Conservation (phyloP, 331 rosid genomes). For the Saraca asoca region DNA sequence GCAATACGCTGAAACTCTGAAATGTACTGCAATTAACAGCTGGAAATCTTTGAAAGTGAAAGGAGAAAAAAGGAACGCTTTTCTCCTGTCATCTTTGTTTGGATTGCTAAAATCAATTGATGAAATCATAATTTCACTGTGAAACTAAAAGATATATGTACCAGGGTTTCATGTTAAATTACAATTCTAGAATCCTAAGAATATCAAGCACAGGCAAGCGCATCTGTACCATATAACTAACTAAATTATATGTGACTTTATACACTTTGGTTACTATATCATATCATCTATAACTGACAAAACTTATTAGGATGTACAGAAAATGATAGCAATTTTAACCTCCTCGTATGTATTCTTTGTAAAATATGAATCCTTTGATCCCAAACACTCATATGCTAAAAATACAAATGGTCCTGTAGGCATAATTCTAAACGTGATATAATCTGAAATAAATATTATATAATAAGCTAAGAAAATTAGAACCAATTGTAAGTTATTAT, state of each 20-base stretch:
- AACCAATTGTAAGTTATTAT: too few species aligned
- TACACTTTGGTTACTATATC: neutral
- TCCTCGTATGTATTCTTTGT: neutral
- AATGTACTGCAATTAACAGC: neutral
- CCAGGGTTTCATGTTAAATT: neutral
- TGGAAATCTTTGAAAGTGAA: neutral
- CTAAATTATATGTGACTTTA: conserved; percentile 1
- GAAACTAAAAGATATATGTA: neutral
- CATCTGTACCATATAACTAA: neutral
- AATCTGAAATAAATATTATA: too few species aligned
- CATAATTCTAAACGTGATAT: too few species aligned
- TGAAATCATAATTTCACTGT: neutral
- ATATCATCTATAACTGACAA: neutral
- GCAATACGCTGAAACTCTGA: neutral
- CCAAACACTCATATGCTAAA: too few species aligned
- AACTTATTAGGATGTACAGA: neutral
- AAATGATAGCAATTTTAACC: neutral
- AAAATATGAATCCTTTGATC: too few species aligned
- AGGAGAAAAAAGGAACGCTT: neutral
- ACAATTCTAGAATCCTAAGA: neutral
- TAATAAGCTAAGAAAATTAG: too few species aligned
- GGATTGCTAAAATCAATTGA: neutral
- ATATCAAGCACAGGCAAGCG: neutral
- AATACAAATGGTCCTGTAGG: too few species aligned
- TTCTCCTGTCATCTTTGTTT: neutral